Evolutionary conservation across 805 yeast species (phyloP).

Genomic region (Ogataea paraovalis): DNA sequence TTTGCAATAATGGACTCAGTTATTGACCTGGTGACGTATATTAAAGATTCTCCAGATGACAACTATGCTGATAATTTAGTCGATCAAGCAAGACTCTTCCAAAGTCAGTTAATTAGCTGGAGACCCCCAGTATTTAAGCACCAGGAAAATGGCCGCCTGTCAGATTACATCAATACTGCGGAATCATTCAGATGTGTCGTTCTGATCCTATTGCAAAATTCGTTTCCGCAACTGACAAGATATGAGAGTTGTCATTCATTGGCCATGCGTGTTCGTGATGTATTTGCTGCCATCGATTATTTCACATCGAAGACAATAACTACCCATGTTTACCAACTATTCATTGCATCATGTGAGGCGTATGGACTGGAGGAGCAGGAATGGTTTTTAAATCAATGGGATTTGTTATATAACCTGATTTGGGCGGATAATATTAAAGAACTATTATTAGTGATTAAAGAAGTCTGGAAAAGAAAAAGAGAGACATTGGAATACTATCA

Average conservation of each 20-base stretch:
- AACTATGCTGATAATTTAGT: conserved; percentile 4
- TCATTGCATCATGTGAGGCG: conserved; percentile 17
- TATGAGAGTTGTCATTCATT: conserved; percentile 3
- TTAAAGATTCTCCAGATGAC: conserved; percentile 9
- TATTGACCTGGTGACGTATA: conserved; percentile 9
- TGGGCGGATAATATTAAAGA: conserved; percentile 12
- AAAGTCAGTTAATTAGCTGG: conserved; percentile 8
- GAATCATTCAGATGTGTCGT: conserved; percentile 8
- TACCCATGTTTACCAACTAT: conserved; percentile 14
- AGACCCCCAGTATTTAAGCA: conserved; percentile 1
- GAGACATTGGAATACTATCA: neutral
- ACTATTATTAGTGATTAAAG: conserved; percentile 11
- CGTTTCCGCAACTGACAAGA: conserved; percentile 11
- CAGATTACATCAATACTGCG: conserved; percentile 15
- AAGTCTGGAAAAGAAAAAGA: conserved; percentile 15
- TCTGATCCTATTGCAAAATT: conserved; percentile 13
- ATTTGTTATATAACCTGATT: conserved; percentile 8
- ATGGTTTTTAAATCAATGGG: conserved; percentile 11
- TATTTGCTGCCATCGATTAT: conserved; percentile 8
- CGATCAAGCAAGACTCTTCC: conserved; percentile 5
- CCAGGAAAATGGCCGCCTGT: conserved; percentile 1
- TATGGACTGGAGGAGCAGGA: conserved; percentile 2
- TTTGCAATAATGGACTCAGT: conserved; percentile 13
- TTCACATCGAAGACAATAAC: conserved; percentile 9
- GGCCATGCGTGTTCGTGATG: conserved; percentile 2